Evolutionary conservation across 2,329 filamentous ascomycete species (phyloP).

Genomic region (Neofusicoccum ribis): DNA sequence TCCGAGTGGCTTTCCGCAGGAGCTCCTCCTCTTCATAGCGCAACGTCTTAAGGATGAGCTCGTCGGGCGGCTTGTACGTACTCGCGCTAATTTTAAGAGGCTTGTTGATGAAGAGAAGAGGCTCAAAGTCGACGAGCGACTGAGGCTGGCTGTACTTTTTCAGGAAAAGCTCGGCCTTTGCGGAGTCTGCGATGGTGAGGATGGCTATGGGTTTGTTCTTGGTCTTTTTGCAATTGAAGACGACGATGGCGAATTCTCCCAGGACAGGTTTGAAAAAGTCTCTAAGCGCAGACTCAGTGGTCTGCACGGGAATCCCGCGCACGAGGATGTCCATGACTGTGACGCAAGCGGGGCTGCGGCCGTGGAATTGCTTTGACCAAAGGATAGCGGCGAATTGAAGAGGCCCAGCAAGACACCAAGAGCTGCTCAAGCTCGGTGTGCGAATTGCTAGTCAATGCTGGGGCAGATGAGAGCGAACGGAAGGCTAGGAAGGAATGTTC

Average conservation of each 20-base stretch:
- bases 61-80: slow-evolving; percentile 27
- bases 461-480: neutral
- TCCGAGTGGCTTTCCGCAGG: slow-evolving; percentile 10
- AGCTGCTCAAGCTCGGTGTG: too few species aligned
- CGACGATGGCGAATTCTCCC: slow-evolving; percentile 38
- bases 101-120: slow-evolving; percentile 6
- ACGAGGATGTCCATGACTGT: slow-evolving; percentile 51
- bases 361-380: neutral
- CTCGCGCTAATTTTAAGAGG: slow-evolving; percentile 24
- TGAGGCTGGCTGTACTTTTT: slow-evolving; percentile 29
- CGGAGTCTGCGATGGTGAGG: slow-evolving; percentile 47
- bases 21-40: slow-evolving; percentile 26
- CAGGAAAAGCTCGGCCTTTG: slow-evolving; percentile 48
- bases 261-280: slow-evolving; percentile 43
- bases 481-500: neutral
- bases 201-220: slow-evolving; percentile 43
- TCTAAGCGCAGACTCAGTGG: slow-evolving; percentile 45
- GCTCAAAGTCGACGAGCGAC: slow-evolving; percentile 21
- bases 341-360: neutral
- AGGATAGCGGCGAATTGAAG: too few species aligned
- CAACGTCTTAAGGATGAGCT: slow-evolving; percentile 28
- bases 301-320: slow-evolving; percentile 42
- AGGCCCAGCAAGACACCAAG: neutral
- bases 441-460: neutral
- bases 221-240: slow-evolving; percentile 48